Conservation (phyloP, 441 rosid genomes). For the Capsella rubella region DNA sequence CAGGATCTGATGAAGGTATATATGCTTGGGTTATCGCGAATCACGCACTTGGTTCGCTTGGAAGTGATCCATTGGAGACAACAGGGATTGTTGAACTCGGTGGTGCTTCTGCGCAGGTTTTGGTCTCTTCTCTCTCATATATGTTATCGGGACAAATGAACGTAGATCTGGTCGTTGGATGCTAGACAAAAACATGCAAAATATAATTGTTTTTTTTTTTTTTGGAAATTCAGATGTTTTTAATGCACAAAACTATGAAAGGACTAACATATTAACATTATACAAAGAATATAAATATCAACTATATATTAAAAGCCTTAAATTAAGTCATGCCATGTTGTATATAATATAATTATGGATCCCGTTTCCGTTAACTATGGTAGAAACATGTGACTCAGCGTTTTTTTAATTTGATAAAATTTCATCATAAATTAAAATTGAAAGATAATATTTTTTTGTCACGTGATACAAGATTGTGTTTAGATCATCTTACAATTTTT, state of each 20-base stretch:
- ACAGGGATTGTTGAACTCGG: conserved; percentile 94
- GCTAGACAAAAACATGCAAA: background rate
- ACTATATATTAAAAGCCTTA: too few relatives aligned
- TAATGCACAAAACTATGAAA: background rate
- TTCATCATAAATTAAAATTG: background rate
- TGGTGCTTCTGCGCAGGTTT: conserved; percentile 94
- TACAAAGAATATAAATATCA: too few relatives aligned
- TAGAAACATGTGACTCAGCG: background rate
- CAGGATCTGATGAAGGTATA: conserved; percentile 89
- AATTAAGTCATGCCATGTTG: too few relatives aligned
- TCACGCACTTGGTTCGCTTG: conserved; percentile 74
- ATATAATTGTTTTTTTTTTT: background rate
- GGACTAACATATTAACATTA: too few relatives aligned
- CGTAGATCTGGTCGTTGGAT: background rate
- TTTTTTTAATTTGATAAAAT: background rate
- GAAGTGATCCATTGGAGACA: conserved; percentile 72
- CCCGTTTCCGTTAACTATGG: background rate
- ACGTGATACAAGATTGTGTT: background rate
- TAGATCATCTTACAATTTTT: background rate
- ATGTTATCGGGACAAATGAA: background rate
- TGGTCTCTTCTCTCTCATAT: conserved; percentile 18
- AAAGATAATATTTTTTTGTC: background rate
- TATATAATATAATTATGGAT: background rate
- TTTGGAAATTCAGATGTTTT: background rate
- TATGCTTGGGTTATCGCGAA: conserved; percentile 95